Base-by-base conservation (phyloP, 1,284 basidiomycete genomes). In the Pholiota adiposa region DNA sequence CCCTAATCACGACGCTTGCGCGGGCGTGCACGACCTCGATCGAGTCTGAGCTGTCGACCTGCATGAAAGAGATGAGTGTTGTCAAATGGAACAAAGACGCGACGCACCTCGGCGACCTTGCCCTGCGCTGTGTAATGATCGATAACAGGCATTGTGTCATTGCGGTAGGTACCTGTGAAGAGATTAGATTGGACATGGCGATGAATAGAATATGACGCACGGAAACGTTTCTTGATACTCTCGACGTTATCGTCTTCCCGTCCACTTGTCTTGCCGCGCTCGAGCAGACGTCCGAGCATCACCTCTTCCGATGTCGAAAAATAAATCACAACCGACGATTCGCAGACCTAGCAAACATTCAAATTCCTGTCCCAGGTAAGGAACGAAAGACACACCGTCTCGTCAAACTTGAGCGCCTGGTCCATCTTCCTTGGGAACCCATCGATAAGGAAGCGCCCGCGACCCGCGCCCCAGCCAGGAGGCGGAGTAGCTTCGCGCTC, bases 381-480 rank as follows among this genome's bases (percentile, higher is more conserved):
- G 23, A 36, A 29, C 38, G 31, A 54, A 49, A 12, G 18, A 77
- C 86, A 68, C 68, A 96, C 96, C 51, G 88, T 84, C 70, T 93
- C 81, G 72, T 99, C 97, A 71, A 99, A 99, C 75, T 90, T 90
- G 71, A 90, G 67, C 0, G 97, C 97, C 78, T 99, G 97, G 75
- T 99, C 97, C 94, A 99, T 96, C 83, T 98, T 94, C 62, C 97
- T 85, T 48, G 97, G 97, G 80, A 99, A 99, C 3, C 97, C 97
- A 68, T 99, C 97, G 66, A 99, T 90, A 64, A 99, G 83, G 83
- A 99, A 99, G 51, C 94, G 87, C 40, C 93, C 93, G 60, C 81
- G 82, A 41, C 90, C 93, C 52, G 85, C 79, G 25, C 75, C 73
- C 95, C 95, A 97, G 25, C 85, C 88, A 12, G 60, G 33, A 14